Evolutionary conservation across 2,329 filamentous ascomycete species (phyloP).

Genomic region (Phaeosphaeria sp.): DNA sequence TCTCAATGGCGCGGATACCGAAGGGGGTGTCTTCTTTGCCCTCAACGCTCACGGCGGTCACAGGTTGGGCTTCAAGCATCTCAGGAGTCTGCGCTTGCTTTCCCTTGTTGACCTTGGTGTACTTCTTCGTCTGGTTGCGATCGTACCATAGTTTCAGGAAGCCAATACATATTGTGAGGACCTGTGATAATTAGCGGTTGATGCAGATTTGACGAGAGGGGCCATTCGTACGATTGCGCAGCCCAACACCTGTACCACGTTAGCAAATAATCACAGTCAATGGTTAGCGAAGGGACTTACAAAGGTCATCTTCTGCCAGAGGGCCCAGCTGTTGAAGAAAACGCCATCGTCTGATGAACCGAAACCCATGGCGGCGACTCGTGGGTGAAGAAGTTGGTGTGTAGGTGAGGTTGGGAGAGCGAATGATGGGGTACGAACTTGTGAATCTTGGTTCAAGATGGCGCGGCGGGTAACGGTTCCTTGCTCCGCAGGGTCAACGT

Average conservation of each 20-base stretch:
- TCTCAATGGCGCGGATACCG: slow-evolving; percentile 83
- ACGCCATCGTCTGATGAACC: slow-evolving; percentile 35
- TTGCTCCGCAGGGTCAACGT: slow-evolving; percentile 22
- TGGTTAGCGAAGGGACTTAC: slow-evolving; percentile 61
- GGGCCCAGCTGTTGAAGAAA: slow-evolving; percentile 66
- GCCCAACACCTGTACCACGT: slow-evolving; percentile 68
- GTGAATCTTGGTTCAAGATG: slow-evolving; percentile 20
- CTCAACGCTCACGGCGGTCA: slow-evolving; percentile 55
- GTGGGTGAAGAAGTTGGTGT: slow-evolving; percentile 15
- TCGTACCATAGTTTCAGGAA: slow-evolving; percentile 67
- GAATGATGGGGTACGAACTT: slow-evolving; percentile 17
- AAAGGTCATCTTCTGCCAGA: slow-evolving; percentile 92
- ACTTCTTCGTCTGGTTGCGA: slow-evolving; percentile 52
- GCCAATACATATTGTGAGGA: slow-evolving; percentile 72
- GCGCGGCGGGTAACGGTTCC: slow-evolving; percentile 11
- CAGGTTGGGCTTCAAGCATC: slow-evolving; percentile 70
- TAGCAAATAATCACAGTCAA: slow-evolving; percentile 20
- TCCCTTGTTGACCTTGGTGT: slow-evolving; percentile 48
- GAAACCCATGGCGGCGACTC: slow-evolving; percentile 24
- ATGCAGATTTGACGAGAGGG: neutral
- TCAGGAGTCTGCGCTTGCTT: slow-evolving; percentile 57
- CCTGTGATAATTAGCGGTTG: slow-evolving; percentile 48
- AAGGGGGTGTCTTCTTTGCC: slow-evolving; percentile 76
- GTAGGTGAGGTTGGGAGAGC: slow-evolving; percentile 28
- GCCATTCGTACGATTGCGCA: slow-evolving; percentile 65